phyloP scores from a whole-genome alignment of 2,329 filamentous ascomycete species.

The Diaporthe destruens region DNA sequence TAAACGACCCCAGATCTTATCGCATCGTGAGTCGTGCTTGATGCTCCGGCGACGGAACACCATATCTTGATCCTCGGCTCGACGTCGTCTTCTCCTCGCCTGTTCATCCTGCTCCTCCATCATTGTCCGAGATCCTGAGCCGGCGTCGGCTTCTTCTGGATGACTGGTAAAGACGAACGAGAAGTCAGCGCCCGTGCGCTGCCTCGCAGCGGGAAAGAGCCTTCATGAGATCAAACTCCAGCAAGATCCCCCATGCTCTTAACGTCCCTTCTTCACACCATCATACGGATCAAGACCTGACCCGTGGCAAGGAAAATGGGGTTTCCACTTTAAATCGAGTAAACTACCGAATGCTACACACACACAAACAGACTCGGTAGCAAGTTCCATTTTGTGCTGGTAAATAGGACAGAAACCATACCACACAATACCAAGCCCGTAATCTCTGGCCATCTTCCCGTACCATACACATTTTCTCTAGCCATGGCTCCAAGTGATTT shows the following conservation, averaged over 20 bases:
- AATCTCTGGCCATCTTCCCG: neutral
- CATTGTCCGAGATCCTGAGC: neutral
- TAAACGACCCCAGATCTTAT: neutral
- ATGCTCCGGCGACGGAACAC: neutral
- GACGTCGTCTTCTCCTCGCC: too few relatives aligned
- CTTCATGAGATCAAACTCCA: too few relatives aligned
- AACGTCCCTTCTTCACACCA: too few relatives aligned
- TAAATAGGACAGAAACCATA: neutral
- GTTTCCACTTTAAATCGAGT: neutral
- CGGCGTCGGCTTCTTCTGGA: conserved; percentile 5
- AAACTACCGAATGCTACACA: neutral
- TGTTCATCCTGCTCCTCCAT: neutral
- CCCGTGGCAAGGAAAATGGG: neutral
- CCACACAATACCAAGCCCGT: neutral
- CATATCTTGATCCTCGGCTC: too few relatives aligned
- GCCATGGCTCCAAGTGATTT: neutral
- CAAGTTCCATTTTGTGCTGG: neutral
- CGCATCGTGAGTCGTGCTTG: neutral
- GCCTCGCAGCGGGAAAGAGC: too few relatives aligned
- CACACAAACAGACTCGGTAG: neutral
- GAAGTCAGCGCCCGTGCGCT: too few relatives aligned
- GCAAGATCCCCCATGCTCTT: too few relatives aligned
- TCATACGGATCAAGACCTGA: too few relatives aligned
- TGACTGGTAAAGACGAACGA: too few relatives aligned
- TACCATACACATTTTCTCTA: neutral